Base-by-base conservation (phyloP, 305 asterid species). In the Rubia balearica region DNA sequence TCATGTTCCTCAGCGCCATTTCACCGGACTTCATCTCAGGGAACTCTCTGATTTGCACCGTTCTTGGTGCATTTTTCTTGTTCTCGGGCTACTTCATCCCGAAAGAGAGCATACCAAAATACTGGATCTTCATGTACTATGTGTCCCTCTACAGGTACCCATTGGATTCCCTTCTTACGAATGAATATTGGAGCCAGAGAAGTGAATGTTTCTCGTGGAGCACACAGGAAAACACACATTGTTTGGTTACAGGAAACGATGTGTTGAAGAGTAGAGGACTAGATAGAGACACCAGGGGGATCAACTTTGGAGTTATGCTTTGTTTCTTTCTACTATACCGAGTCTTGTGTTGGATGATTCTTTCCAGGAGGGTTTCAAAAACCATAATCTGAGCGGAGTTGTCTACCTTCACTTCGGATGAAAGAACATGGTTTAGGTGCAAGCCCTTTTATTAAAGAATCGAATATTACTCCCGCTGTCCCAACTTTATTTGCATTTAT, bases 31-130 rank as follows among this genome's bases (percentile, higher is more conserved):
- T 92, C 78, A 92, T 92, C 6, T 88, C 96, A 0, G 98, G 98
- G 78, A 92, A 92, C 53, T 92, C 98, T 0, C 76, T 92, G 51
- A 92, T 92, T 73, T 82, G 87, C 82, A 82, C 94, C 7, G 98
- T 89, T 78, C 89, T 92, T 16, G 98, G 96, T 12, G 94, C 92
- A 0, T 92, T 92, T 81, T 92, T 92, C 68, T 88, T 92, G 42
- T 92, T 92, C 68, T 92, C 96, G 1, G 98, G 98, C n/a, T 92
- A 92, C 73, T 92, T 92, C 80, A 89, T 92, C 5, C 98, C 98
- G 11, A 89, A 79, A 55, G 94, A 87, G 69, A 74, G 80, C 75
- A 92, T 92, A 17, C 98, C 98, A 7, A 92, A 83, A 70, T 92
- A 89, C 75, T 90, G 98, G 98, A 72, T 90, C 53, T 84, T 92